Base-by-base conservation (phyloP, 1,284 basidiomycete genomes). In the Ceratobasidium sp. region DNA sequence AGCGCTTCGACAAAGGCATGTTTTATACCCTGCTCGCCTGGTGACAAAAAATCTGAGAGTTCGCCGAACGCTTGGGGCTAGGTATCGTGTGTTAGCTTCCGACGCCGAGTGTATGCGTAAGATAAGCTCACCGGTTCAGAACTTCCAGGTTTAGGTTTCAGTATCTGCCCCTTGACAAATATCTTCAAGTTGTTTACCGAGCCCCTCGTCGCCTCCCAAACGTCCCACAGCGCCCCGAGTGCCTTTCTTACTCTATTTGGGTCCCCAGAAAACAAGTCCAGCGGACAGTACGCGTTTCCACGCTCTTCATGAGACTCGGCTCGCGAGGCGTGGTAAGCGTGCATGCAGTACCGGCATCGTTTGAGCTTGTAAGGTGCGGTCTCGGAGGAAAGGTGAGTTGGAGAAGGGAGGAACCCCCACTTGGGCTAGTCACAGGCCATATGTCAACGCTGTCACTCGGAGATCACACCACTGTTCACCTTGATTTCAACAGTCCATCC, bases 331-430 rank as follows among this genome's bases (percentile, higher is more conserved):
- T 89, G 77, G 73, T 86, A 82, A n/a, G 86, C 82, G 77, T 96
- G 93, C 87, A 96, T 90, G 77, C 93, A 94, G 78, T 92, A 95
- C 72, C 94, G 85, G 80, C 93, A 95, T 34, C 89, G 88, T 31
- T 78, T 79, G 4, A 82, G 82, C 81, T 96, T 97, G 75, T 87
- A 80, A 0, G 75, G 71, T 17, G 79, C 81, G 0, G 87, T 90
- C 57, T 80, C 79, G 1, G 80, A 74, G 0, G 92, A 87, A 54
- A 92, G 80, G 79, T 88, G 82, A 10, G 76, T 73, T 17, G 83
- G 72, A 29, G 81, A 82, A 5, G 94, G 93, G 32, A 96, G 78
- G 78, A 97, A 96, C 2, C 88, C 93, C 94, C 94, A 97, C 82
- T 97, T 97, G 50, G 94, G 94, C 94, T 96, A 74, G 12, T 42